Evolutionary conservation across 345 rosid genomes (phyloP).

Genomic region (Eucalyptus curtisii): DNA sequence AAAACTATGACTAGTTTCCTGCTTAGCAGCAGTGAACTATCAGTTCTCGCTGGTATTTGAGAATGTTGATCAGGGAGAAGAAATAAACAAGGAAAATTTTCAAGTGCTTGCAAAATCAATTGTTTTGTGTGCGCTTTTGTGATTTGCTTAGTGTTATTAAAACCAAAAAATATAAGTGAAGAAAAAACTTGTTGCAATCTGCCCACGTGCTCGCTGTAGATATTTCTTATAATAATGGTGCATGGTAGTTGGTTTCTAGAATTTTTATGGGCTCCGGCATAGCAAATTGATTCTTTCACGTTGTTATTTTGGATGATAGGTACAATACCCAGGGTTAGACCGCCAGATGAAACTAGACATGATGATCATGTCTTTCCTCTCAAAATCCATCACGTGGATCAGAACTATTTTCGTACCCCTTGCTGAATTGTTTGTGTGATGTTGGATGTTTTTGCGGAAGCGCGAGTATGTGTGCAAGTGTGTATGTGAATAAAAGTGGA

Average conservation of each 20-base stretch:
- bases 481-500: no score
- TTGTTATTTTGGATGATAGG: conserved; percentile 24
- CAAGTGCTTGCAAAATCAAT: not conserved
- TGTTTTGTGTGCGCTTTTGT: not conserved
- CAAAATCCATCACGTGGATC: conserved; percentile 60
- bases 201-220: not conserved
- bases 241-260: not conserved
- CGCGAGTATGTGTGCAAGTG: no score
- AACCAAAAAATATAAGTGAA: not conserved
- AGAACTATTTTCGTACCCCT: not conserved
- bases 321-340: conserved; percentile 80
- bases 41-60: not conserved
- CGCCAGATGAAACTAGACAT: conserved; percentile 65
- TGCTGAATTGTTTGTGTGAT: not conserved
- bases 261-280: not conserved
- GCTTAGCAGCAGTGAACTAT: not conserved
- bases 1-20: not conserved
- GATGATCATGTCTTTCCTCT: conserved; percentile 61
- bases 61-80: not conserved
- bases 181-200: not conserved
- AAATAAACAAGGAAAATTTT: not conserved
- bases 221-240: not conserved
- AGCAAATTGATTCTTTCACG: not conserved
- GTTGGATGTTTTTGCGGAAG: no score
- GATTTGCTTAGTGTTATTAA: not conserved